Base-by-base conservation (phyloP, 768 basidiomycete genomes). In the Phlebiopsis gigantea region DNA sequence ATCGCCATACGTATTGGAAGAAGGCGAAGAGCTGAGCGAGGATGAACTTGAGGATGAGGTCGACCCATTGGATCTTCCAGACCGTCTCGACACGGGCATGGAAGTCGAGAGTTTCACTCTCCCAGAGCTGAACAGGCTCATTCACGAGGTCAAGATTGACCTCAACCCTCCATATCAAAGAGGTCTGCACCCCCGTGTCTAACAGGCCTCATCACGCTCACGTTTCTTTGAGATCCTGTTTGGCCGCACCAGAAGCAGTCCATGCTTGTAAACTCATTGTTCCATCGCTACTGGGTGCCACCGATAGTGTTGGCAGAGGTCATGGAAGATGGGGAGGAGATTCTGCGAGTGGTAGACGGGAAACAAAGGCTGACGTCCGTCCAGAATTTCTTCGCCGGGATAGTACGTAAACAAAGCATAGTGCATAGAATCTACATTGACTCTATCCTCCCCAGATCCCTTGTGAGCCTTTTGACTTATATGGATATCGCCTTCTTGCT, bases 171-270 rank as follows among this genome's bases (percentile, higher is more conserved):
- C 80, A 19, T 90, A 89, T 65, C 88, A 90, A 66, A 74, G 88
- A 77, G 88, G 87, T 83, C 53, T 55, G 74, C 63, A 2, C 12
- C 41, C n/a, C 31, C 1, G 24, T 21, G 10, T 46, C 53, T 53
- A 42, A 47, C 17, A 15, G 6, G 14, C n/a, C 24, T 41, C 34
- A 30, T 58, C 15, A 9, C 12, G n/a, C 10, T 45, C 15, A 26
- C 21, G 19, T 24, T 21, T 7, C 50, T 17, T 5, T 17, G 44
- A 91, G 90, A 87, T 55, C 75, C 92, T 19, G 90, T 92, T 2
- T 92, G 90, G 90, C 76, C 85, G 0, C 78, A 80, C 53, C 66
- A 68, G 45, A 90, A 90, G 62, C 87, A 90, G 62, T 75, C 75
- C 59, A 73, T 71, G 44, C 71, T 83, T 46, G 70, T 83, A 7